Evolutionary conservation across 306 rosid genomes (phyloP).

Genomic region (Quercus engelmannii): DNA sequence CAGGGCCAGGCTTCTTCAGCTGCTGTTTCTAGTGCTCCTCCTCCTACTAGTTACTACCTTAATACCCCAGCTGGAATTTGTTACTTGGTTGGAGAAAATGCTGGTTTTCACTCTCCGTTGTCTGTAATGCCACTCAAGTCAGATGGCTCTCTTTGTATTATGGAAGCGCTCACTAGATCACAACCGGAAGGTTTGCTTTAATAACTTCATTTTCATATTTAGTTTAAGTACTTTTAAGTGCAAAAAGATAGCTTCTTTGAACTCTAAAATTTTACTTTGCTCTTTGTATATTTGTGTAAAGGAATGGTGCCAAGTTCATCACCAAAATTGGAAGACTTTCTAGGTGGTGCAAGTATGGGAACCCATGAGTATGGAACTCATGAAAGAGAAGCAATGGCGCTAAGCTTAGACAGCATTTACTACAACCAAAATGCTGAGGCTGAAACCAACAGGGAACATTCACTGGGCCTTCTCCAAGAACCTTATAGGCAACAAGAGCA

Average conservation of each 20-base stretch:
- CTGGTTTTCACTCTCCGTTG: constrained; percentile 55
- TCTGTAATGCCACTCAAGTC: constrained; percentile 88
- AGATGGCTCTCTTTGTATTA: constrained; percentile 88
- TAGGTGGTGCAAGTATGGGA: constrained; percentile 79
- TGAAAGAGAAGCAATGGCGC: constrained; percentile 74
- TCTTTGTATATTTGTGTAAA: neutral
- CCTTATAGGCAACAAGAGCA: constrained; percentile 47
- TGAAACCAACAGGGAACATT: constrained; percentile 37
- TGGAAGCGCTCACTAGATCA: constrained; percentile 77
- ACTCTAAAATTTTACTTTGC: neutral
- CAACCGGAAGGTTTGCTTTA: constrained; percentile 56
- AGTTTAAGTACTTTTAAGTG: neutral
- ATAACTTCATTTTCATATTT: neutral
- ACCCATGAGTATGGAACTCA: constrained; percentile 52
- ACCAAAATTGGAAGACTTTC: constrained; percentile 87
- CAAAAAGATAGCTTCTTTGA: neutral
- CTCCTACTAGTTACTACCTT: constrained; percentile 44
- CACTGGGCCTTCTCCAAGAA: constrained; percentile 41
- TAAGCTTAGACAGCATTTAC: constrained; percentile 78
- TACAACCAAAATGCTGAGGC: constrained; percentile 44
- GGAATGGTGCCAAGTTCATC: constrained; percentile 68
- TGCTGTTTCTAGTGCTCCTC: constrained; percentile 28
- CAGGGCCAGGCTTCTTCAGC: constrained; percentile 35
- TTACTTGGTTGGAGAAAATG: constrained; percentile 48
- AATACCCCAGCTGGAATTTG: constrained; percentile 36